Conservation (phyloP, 139 green algal genomes). For the Mesostigma viride region DNA sequence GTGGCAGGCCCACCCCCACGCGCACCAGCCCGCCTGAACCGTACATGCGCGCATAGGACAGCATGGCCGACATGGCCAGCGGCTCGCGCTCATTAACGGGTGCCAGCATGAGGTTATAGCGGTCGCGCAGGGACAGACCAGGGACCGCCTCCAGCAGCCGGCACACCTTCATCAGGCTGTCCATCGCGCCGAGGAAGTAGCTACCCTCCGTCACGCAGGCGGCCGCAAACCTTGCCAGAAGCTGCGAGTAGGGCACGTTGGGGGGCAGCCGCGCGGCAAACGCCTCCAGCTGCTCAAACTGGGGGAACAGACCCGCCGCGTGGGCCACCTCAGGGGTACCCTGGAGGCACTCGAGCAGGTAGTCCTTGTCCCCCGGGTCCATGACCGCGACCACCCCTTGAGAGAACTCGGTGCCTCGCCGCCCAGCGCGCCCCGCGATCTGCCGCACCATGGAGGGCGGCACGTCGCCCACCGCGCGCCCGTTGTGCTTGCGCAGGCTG, state of each 20-base stretch:
- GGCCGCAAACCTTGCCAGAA: slow-evolving; percentile 27
- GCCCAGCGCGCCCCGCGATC: slow-evolving; percentile 40
- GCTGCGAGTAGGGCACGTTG: slow-evolving; percentile 13
- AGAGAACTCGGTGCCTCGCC: slow-evolving; percentile 24
- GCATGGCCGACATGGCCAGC: slow-evolving; percentile 14
- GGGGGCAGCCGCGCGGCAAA: slow-evolving; percentile 19
- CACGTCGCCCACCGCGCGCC: slow-evolving; percentile 29
- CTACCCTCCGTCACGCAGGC: slow-evolving; percentile 17
- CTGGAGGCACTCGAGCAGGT: slow-evolving; percentile 15
- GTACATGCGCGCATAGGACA: slow-evolving; percentile 14
- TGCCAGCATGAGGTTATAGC: slow-evolving; percentile 25
- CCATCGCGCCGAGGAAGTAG: slow-evolving; percentile 18
- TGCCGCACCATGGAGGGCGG: slow-evolving; percentile 32
- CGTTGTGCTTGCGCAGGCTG: slow-evolving; percentile 64
- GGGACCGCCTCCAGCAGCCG: slow-evolving; percentile 17
- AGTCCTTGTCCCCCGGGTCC: slow-evolving; percentile 8
- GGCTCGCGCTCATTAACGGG: slow-evolving; percentile 24
- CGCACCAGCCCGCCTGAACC: slow-evolving; percentile 9
- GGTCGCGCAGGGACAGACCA: slow-evolving; percentile 22
- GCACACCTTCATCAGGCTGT: slow-evolving; percentile 13
- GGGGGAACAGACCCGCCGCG: slow-evolving; percentile 26
- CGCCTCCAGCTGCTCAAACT: slow-evolving; percentile 51
- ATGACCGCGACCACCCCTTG: slow-evolving; percentile 19
- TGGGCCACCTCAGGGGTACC: neutral
- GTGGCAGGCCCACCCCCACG: too few species aligned